These are phyloP conservation scores for barrel medic (Medicago truncatula) DNA, from an alignment of 306 rosid species.

Conservation along the genomic window DNA sequence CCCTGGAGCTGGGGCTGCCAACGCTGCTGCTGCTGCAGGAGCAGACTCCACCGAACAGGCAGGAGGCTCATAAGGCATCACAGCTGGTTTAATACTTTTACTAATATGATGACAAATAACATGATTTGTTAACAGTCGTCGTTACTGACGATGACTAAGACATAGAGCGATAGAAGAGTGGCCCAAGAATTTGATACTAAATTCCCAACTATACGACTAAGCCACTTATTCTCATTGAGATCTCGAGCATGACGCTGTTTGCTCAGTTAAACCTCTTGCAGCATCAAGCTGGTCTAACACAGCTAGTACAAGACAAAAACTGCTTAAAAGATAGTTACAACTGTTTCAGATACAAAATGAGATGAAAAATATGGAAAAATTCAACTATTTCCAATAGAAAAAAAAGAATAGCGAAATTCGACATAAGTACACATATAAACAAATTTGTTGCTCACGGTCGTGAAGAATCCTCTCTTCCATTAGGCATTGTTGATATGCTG, in stretches of 20 bases:
- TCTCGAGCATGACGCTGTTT: slow-evolving; percentile 85
- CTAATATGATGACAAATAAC: slow-evolving; percentile 12
- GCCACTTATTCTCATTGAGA: slow-evolving; percentile 79
- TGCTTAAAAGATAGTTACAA: neutral
- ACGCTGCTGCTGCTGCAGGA: slow-evolving; percentile 46
- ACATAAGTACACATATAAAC: neutral
- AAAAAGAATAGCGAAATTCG: neutral
- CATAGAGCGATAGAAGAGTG: neutral
- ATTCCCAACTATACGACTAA: slow-evolving; percentile 61
- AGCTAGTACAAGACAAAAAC: slow-evolving; percentile 12
- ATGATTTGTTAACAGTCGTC: neutral
- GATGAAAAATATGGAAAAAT: neutral
- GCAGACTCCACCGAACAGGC: slow-evolving; percentile 42
- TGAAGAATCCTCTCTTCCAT: slow-evolving; percentile 78
- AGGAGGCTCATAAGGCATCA: slow-evolving; percentile 49
- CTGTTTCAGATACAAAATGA: neutral
- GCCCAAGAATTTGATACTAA: slow-evolving; percentile 34
- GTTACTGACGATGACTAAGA: neutral
- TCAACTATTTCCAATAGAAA: neutral
- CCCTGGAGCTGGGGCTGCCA: slow-evolving; percentile 47
- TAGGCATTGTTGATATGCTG: slow-evolving; percentile 76
- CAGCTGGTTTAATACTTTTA: too few relatives aligned
- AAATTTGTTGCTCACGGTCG: slow-evolving; percentile 80
- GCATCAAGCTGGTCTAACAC: slow-evolving; percentile 38
- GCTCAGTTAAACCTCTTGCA: slow-evolving; percentile 84